Percentiles rank a stretch among this genome's conserved stretches.
Conservation (phyloP, 1,284 basidiomycete species). For the Cutaneotrichosporon spelunceum region DNA sequence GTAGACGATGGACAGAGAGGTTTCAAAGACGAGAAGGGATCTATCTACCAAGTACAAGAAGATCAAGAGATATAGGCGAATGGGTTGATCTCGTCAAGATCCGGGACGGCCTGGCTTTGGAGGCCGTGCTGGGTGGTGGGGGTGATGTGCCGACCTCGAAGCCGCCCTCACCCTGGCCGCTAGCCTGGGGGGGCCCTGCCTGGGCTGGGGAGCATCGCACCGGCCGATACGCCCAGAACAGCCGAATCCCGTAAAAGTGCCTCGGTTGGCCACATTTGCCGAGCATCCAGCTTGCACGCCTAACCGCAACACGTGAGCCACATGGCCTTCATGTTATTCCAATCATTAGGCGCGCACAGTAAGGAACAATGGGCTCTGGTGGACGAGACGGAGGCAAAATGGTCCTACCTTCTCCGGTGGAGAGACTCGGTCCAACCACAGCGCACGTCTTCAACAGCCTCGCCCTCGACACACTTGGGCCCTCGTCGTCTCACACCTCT, state of each 20-base stretch:
- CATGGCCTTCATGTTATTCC: not conserved
- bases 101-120: not conserved
- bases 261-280: conserved; percentile 7
- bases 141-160: not conserved
- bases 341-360: not conserved
- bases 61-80: conserved; percentile 9
- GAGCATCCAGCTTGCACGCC: not conserved
- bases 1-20: conserved; percentile 3
- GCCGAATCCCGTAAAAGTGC: not conserved
- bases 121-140: not conserved
- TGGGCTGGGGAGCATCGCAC: not conserved
- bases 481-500: conserved; percentile 1
- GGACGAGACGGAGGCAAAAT: not conserved
- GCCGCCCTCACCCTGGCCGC: no score
- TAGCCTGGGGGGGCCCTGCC: no score
- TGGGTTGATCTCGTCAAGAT: conserved; percentile 1
- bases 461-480: not conserved
- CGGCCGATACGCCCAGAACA: not conserved
- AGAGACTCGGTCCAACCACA: conserved; percentile 13
- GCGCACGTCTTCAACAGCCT: not conserved
- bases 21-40: conserved; percentile 4
- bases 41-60: not conserved
- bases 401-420: not conserved
- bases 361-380: not conserved
- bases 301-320: not conserved